Evolutionary conservation across 2,329 filamentous ascomycete genomes (phyloP), one percentile per base, ranked within the genome.

Genomic region (Xylaria sp.): DNA sequence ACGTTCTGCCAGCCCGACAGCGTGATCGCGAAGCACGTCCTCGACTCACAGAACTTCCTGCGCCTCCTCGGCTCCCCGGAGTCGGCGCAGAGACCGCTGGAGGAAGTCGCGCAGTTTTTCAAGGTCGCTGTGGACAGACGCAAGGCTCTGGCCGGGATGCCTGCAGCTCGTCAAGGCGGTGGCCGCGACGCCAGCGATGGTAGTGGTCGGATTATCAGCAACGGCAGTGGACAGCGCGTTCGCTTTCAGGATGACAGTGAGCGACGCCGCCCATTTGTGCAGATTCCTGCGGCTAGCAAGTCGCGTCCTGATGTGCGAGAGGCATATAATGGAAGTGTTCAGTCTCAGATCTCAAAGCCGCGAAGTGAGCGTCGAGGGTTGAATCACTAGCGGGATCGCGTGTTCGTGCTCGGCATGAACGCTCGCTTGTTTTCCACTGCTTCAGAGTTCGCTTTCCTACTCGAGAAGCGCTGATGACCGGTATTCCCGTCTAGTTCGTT

Each of bases 1-100:
- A 89, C 87, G 0, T 87, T 85, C 70, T 89, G 87, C 76, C 85
- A 88, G 72, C 87, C 87, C 0, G 88, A 90, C 74, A 82, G 84
- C 0, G 86, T 87, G 28, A 82, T 89, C 63, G 86, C 86, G 3
- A 89, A 88, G 80, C 87, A 89, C 75, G 78, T 90, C 7, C 77
- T 87, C 2, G 87, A 89, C 71, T 75, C 84, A 0, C 85, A 87
- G 78, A 82, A 81, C 9, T 76, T 89, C 2, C 82, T 88, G 69
- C 82, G 84, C 68, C 77, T 88, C 20, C 76, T 89, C 3, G 85
- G 85, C 13, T 82, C 81, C 28, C 75, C 81, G 0, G 82, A 85
- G 51, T 62, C 76, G 6, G 79, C 83, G 63, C 84, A 87, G 73
- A 74, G 82, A 48, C 80, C 84, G 50, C 78, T 89, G 6, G 82